phyloP scores from a whole-genome alignment of 202 grass and related monocot species.

The Brachypodium distachyon region DNA sequence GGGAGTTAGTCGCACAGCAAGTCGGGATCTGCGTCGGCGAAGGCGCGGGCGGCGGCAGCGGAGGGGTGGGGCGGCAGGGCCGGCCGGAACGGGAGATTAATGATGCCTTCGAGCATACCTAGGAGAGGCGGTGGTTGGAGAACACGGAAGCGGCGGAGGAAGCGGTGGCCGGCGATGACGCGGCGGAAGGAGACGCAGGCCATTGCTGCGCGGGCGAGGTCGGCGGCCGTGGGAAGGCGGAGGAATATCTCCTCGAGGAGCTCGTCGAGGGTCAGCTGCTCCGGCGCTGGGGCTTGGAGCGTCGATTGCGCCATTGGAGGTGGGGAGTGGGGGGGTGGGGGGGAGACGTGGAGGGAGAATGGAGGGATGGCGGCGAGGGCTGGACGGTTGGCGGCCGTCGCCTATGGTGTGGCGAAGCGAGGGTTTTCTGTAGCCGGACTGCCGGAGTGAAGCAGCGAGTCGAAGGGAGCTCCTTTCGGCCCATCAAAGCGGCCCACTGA shows the following conservation, averaged over 20 bases:
- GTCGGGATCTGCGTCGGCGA: neutral
- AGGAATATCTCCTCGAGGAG: conserved; percentile 1
- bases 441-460: too few species aligned
- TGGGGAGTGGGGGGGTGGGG: neutral
- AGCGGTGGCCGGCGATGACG: neutral
- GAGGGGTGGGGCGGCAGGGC: neutral
- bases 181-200: neutral
- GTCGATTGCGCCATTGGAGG: neutral
- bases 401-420: too few species aligned
- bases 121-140: neutral
- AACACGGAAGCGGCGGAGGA: neutral
- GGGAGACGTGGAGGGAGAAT: too few species aligned
- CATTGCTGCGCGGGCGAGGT: neutral
- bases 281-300: too few species aligned
- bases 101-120: too few species aligned
- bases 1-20: conserved; percentile 1
- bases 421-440: too few species aligned
- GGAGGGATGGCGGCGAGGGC: too few species aligned
- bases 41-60: neutral
- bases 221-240: neutral
- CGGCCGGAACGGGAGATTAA: neutral
- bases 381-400: too few species aligned
- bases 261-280: neutral
- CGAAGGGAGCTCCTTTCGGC: too few species aligned
- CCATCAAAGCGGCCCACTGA: too few species aligned